A percentile compares a stretch with the other conserved stretches of the same genome.
These are phyloP conservation scores for Batkoa obscura DNA, from an alignment of 371 early-diverging fungal species.

Conservation along the genomic window DNA sequence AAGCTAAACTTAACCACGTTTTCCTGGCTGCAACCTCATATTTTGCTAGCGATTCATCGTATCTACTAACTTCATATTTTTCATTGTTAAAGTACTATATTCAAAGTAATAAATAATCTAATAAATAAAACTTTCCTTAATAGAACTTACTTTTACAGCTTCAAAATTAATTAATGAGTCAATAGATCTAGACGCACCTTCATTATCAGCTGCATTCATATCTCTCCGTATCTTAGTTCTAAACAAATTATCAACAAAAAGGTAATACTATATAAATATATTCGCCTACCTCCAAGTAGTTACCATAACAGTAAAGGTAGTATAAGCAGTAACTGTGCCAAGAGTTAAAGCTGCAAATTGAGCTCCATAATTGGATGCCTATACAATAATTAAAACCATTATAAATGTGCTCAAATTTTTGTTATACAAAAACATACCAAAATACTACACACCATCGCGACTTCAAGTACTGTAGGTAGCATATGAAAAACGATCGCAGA, in stretches of 20 bases:
- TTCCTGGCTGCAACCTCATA: conserved; percentile 84
- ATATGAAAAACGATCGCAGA: conserved; percentile 85
- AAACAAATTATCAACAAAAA: neutral
- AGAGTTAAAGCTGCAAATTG: conserved; percentile 71
- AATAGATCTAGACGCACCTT: conserved; percentile 74
- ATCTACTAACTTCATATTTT: conserved; percentile 60
- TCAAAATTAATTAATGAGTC: conserved; percentile 91
- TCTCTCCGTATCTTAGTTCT: conserved; percentile 66
- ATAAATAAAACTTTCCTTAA: neutral
- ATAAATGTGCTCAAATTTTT: no score
- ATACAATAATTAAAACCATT: neutral
- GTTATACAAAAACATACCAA: conserved; percentile 19
- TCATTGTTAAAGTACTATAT: conserved; percentile 74
- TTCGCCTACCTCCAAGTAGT: conserved; percentile 52
- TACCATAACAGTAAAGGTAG: conserved; percentile 69
- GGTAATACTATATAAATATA: neutral
- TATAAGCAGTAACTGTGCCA: conserved; percentile 64
- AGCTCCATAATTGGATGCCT: conserved; percentile 65
- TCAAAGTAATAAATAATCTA: neutral
- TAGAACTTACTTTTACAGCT: conserved; percentile 58
- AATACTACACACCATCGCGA: conserved; percentile 84
- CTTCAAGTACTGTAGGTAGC: conserved; percentile 84
- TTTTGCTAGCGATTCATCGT: conserved; percentile 62
- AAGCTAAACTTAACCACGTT: conserved; percentile 65
- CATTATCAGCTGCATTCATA: conserved; percentile 87